Conservation (phyloP, 208 protist genomes). For the Crithidia mellificae region DNA sequence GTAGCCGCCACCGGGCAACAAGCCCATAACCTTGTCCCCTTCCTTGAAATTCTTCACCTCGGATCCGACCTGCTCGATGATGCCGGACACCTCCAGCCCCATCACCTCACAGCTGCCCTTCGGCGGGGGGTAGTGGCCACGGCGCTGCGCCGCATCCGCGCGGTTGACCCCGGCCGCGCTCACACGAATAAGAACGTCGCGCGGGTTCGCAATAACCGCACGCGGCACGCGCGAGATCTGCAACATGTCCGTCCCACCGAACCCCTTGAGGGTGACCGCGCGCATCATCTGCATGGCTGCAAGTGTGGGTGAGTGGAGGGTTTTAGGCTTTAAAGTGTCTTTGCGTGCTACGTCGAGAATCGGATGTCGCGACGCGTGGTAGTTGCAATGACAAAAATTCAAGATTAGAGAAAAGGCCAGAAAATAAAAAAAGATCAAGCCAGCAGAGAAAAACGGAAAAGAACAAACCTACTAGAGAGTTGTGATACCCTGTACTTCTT, state of each 20-base stretch:
- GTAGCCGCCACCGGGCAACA: slow-evolving; percentile 91
- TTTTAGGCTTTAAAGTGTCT: no score
- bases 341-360: no score
- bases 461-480: neutral
- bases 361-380: no score
- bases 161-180: slow-evolving; percentile 89
- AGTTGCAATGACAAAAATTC: no score
- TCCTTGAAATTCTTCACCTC: slow-evolving; percentile 71
- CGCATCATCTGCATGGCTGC: slow-evolving; percentile 72
- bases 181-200: slow-evolving; percentile 85
- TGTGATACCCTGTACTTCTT: neutral
- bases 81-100: slow-evolving; percentile 90
- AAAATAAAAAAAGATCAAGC: neutral
- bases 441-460: neutral
- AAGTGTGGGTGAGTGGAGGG: no score
- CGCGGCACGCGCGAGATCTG: slow-evolving; percentile 56
- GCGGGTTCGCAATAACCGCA: slow-evolving; percentile 32
- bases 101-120: slow-evolving; percentile 75
- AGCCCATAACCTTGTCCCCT: slow-evolving; percentile 86
- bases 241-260: slow-evolving; percentile 64
- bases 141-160: slow-evolving; percentile 80
- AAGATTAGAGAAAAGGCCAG: neutral
- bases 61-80: slow-evolving; percentile 67
- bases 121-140: slow-evolving; percentile 89
- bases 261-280: slow-evolving; percentile 77